Conservation (phyloP, 306 rosid species). For the Cicer yamashitae region DNA sequence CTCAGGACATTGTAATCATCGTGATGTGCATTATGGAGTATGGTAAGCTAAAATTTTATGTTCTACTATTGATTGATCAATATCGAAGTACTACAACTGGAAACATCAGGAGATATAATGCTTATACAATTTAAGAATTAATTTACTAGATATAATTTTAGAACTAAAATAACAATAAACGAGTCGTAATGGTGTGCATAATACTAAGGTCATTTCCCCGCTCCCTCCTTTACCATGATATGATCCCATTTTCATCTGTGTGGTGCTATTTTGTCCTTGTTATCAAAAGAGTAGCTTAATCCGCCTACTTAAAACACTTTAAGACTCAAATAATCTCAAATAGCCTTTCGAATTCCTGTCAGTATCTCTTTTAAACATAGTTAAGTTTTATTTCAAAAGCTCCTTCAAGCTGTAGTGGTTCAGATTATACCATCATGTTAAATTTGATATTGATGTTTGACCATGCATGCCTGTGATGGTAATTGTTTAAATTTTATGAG, state of each 20-base stretch:
- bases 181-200: background rate
- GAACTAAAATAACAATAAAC: conserved; percentile 22
- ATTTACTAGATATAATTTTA: conserved; percentile 27
- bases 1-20: conserved; percentile 93
- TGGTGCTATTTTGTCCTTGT: conserved; percentile 24
- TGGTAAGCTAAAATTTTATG: conserved; percentile 56
- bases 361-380: background rate
- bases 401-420: conserved; percentile 37
- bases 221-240: background rate
- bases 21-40: conserved; percentile 78
- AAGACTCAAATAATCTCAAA: conserved; percentile 20
- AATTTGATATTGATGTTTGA: conserved; percentile 36
- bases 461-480: background rate
- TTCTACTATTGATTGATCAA: conserved; percentile 37
- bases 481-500: background rate
- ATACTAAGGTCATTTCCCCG: background rate
- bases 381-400: conserved; percentile 22
- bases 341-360: conserved; percentile 6
- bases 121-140: conserved; percentile 19
- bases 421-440: conserved; percentile 6
- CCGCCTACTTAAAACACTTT: conserved; percentile 1
- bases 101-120: conserved; percentile 6
- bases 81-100: conserved; percentile 5
- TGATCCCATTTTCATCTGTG: conserved; percentile 25
- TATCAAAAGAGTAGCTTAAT: conserved; percentile 13